phyloP scores from a whole-genome alignment of 495 filamentous ascomycete genomes.

The Neurospora tetraspora region DNA sequence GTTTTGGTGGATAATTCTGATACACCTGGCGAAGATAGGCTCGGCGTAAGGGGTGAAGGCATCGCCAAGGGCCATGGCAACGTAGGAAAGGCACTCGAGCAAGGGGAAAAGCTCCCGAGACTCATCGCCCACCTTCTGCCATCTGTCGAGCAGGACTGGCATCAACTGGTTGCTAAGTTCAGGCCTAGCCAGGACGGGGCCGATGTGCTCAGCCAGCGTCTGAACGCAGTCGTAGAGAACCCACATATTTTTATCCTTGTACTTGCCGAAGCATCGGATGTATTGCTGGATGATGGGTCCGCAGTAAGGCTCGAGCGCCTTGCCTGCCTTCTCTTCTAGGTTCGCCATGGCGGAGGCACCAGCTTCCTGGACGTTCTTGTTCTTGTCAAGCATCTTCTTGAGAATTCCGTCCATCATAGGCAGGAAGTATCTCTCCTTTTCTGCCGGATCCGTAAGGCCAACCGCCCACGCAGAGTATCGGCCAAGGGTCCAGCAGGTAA shows the following conservation, averaged over 20 bases:
- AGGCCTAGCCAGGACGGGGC: conserved; percentile 63
- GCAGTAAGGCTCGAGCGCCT: conserved; percentile 71
- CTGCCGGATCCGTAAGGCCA: conserved; percentile 51
- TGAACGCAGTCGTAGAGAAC: conserved; percentile 98
- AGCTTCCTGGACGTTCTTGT: conserved; percentile 96
- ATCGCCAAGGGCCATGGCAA: conserved; percentile 76
- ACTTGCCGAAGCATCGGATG: conserved; percentile 80
- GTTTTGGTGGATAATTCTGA: conserved; percentile 83
- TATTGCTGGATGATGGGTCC: conserved; percentile 87
- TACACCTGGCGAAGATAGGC: conserved; percentile 77
- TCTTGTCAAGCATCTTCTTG: conserved; percentile 85
- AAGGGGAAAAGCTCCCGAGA: conserved; percentile 91
- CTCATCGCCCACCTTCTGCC: conserved; percentile 78
- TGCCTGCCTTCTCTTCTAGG: conserved; percentile 86
- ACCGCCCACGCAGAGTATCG: conserved; percentile 93
- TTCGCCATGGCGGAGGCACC: conserved; percentile 94
- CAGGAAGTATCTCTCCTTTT: conserved; percentile 73
- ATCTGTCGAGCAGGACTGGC: conserved; percentile 86
- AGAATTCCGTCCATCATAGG: conserved; percentile 98
- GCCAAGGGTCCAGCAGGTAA: conserved; percentile 95
- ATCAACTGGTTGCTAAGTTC: conserved; percentile 78
- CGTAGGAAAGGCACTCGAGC: conserved; percentile 89
- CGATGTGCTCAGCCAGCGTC: conserved; percentile 88
- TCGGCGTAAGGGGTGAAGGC: conserved; percentile 74
- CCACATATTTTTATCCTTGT: conserved; percentile 98